Evolutionary conservation across 345 rosid species (phyloP), one percentile per base, ranked within the genome.

Genomic region (Gossypium australe): DNA sequence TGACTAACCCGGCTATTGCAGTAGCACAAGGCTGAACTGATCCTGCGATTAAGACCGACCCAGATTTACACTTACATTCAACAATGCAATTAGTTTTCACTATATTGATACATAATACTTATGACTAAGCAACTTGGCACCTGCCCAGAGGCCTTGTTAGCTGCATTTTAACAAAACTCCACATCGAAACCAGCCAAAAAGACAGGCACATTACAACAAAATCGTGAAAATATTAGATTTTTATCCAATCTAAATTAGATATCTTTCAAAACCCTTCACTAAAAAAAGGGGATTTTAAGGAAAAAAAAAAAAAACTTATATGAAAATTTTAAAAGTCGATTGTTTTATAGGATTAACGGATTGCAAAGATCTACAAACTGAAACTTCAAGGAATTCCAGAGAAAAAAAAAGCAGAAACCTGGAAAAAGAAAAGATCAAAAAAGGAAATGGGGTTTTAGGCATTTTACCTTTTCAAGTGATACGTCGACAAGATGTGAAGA

Each of bases 31-130:
- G 41, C 57, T 57, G 62, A 44, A 64, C 52, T 57, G 61, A 63
- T 64, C 80, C 87, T 82, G 85, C 72, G 78, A 70, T 8, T 52
- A 75, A 70, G 34, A 78, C 76, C 29, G 13, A 72, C 62, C 47
- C 57, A 66, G 8, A 75, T 74, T 65, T 61, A 20, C 57, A 69
- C 4, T 68, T 2, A 45, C 24, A 48, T 12, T 25, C 25, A 4
- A n/a, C 47, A 70, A 70, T 52, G 64, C 9, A 71, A 12, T 56
- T 56, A 49, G 29, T 20, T 41, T 56, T 57, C 34, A 49, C 22
- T 25, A 14, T 57, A 68, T 49, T 49, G 13, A 68, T 16, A 49
- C 44, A 48, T 25, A 25, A 14, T 7, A 47, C 13, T 67, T 47
- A 48, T 22, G 44, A 25, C 44, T 49, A 45, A 45, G 34, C 70